phyloP scores from a whole-genome alignment of 371 early-diverging fungal species.

The Haplosporangium sp. region DNA sequence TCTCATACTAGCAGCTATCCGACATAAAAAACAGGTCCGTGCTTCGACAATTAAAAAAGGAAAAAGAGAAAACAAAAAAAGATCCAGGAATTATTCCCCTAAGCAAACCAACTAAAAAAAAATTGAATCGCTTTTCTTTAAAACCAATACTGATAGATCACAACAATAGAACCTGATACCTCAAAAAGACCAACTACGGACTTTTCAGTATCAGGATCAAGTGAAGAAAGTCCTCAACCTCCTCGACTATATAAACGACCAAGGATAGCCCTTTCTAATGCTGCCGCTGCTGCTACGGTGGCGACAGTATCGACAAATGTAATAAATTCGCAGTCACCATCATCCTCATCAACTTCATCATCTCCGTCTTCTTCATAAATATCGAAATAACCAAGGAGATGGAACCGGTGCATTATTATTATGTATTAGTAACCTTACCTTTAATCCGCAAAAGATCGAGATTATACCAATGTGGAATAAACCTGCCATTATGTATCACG shows the following conservation, averaged over 20 bases:
- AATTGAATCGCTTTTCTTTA: too few relatives aligned
- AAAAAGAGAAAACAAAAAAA: too few relatives aligned
- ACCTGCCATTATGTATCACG: too few relatives aligned
- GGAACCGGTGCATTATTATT: too few relatives aligned
- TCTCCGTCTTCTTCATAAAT: not conserved
- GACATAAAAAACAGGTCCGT: conserved; percentile 32
- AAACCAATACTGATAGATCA: not conserved
- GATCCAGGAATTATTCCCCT: too few relatives aligned
- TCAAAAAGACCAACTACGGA: conserved; percentile 26
- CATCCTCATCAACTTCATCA: conserved; percentile 1
- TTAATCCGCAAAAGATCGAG: too few relatives aligned
- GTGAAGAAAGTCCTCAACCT: conserved; percentile 6
- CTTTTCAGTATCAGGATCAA: not conserved
- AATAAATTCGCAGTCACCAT: not conserved
- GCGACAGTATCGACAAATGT: not conserved
- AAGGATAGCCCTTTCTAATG: conserved; percentile 46
- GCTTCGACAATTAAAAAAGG: too few relatives aligned
- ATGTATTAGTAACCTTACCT: too few relatives aligned
- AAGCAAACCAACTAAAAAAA: not conserved
- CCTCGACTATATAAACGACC: conserved; percentile 40
- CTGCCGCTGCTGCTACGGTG: conserved; percentile 9
- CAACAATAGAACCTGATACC: conserved; percentile 4
- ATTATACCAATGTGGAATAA: too few relatives aligned
- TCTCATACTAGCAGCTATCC: conserved; percentile 42
- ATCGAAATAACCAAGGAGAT: too few relatives aligned